Evolutionary conservation across 2,329 filamentous ascomycete genomes (phyloP), one percentile per base, ranked within the genome.

Genomic region (Dryadomyces sulphureus): DNA sequence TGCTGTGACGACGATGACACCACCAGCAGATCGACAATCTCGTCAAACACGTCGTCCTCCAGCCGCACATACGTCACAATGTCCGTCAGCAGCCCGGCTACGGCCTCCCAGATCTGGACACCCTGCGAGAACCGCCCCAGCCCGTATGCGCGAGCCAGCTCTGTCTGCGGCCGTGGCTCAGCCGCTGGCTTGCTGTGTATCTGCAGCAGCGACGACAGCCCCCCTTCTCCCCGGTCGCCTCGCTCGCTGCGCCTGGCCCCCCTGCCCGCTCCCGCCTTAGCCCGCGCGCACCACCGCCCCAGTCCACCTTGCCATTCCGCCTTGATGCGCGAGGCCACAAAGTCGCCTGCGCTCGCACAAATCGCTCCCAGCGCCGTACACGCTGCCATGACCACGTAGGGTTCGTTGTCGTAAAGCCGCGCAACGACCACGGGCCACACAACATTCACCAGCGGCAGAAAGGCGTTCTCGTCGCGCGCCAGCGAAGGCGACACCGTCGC

Each of bases 361-460:
- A 95, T 70, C 11, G 72, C 66, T 2, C 67, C 67, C 3, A 96
- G 67, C 0, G 85, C 75, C 14, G 78, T 70, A 48, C 86, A 79
- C 6, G 87, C 80, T 16, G 80, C 76, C 8, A 82, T 72, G 2
- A 75, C 73, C 9, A 95, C 75, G 56, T 79, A 83, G 0, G 75
- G 65, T 59, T 87, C 80, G 4, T 64, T 52, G 52, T 87, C 84
- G 52, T 78, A 74, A 6, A 87, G 66, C 21, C 79, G 71, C n/a
- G 71, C 68, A 2, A 81, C 65, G 5, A 94, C 66, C 7, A 93
- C 81, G 0, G 89, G 88, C 90, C 90, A 98, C 7, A 96, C 68
- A 3, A 83, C 81, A 61, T 96, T 92, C 54, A 96, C 79, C 0
- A 96, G 71, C 0, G 92, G 92, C 2, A 98, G 65, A 59, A 94